Base-by-base conservation (phyloP, 1,284 basidiomycete species). In the Ustilago hordei region DNA sequence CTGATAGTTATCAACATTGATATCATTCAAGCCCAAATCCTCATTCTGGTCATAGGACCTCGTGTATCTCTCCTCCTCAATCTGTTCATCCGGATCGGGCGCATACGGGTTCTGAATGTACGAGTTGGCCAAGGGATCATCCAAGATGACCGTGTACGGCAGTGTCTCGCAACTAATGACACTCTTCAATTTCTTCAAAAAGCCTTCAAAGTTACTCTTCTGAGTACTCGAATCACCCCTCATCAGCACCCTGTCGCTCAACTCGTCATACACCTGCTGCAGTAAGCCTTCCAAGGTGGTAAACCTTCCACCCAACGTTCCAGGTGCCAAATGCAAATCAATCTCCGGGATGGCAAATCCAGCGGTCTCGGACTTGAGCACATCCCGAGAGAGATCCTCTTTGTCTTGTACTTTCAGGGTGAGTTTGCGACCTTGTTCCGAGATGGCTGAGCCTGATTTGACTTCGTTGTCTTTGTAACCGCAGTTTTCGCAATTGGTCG, bases 391-490 rank as follows among this genome's bases (percentile, higher is more conserved):
- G n/a, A 99, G 89, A 86, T 98, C 96, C 74, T 99, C 96, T 50
- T 91, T 89, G 86, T 99, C 96, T 81, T 95, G 91, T 4, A 98
- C 95, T 85, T 92, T 94, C 66, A 99, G 89, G 0, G 90, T 94
- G 68, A 98, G 94, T 69, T 90, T 91, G 86, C 94, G 95, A 36
- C 95, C 96, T 81, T 92, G 89, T 6, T 90, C 89, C 1, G 94
- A 93, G 64, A 98, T 94, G 1, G 95, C 95, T 2, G 92, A 88
- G 31, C 96, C 95, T 8, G 94, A 93, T 87, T 99, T 99, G 84
- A 99, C 93, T 88, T 99, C 96, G 85, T 97, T 98, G 88, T 99
- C 96, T 78, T 94, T 90, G 88, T 98, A 99, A 1, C 96, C 96
- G 86, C 96, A 99, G 63, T 88, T 87, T 63, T 94, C 93, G 87